A percentile compares a stretch with the other conserved stretches of the same genome.
These are phyloP conservation scores for Eimeria brunetti DNA, from an alignment of 169 alveolate species.

Conservation along the genomic window DNA sequence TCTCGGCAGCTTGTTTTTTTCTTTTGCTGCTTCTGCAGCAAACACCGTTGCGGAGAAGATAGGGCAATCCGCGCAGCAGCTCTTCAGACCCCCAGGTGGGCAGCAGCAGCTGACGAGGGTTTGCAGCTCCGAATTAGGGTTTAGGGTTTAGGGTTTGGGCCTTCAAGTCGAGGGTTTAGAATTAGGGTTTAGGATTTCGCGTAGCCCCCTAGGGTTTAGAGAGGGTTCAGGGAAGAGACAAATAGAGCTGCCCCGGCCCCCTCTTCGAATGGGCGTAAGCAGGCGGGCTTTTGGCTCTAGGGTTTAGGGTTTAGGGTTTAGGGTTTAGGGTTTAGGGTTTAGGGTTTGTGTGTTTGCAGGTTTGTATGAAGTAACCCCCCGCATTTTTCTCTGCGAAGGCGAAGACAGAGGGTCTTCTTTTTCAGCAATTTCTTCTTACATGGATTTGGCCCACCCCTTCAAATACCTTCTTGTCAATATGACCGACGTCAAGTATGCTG, in stretches of 20 bases:
- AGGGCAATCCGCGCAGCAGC: constrained; percentile 67
- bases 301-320: neutral
- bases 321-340: constrained; percentile 14
- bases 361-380: neutral
- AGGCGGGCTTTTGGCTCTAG: neutral
- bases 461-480: constrained; percentile 20
- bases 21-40: constrained; percentile 54
- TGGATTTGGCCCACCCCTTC: neutral
- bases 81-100: constrained; percentile 66
- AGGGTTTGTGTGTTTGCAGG: neutral
- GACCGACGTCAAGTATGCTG: constrained; percentile 36
- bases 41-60: constrained; percentile 31
- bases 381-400: neutral
- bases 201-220: neutral
- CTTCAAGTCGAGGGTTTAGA: no score
- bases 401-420: neutral
- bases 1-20: neutral
- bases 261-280: neutral
- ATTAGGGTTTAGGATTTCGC: no score
- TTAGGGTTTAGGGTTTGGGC: neutral
- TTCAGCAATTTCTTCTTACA: neutral
- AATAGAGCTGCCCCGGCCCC: no score
- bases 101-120: neutral
- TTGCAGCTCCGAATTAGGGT: neutral
- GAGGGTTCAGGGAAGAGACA: neutral